Percentiles rank a stretch among this genome's conserved stretches.
phyloP scores from a whole-genome alignment of 2,329 filamentous ascomycete genomes.

The Elsinoe perseae region DNA sequence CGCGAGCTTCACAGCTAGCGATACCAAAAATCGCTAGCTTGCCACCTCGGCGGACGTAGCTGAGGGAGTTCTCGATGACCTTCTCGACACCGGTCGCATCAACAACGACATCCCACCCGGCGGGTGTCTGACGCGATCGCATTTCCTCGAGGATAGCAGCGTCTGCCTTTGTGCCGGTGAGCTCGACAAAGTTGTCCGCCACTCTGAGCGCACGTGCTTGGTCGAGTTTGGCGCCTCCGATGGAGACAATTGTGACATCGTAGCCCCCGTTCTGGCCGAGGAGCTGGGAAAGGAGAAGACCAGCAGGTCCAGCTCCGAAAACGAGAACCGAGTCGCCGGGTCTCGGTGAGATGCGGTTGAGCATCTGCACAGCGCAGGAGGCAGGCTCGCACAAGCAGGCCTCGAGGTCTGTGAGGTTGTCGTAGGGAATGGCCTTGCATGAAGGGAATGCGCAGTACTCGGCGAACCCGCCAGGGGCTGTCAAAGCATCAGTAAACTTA shows the following conservation, averaged over 20 bases:
- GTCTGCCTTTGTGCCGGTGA: conserved; percentile 44
- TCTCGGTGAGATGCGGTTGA: conserved; percentile 61
- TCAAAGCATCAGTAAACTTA: conserved; percentile 16
- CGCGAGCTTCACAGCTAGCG: conserved; percentile 54
- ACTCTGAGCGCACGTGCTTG: conserved; percentile 47
- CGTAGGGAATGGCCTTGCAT: conserved; percentile 55
- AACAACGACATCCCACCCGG: conserved; percentile 66
- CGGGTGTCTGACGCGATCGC: conserved; percentile 53
- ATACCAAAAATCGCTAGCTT: conserved; percentile 67
- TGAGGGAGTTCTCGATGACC: conserved; percentile 62
- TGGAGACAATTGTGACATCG: conserved; percentile 41
- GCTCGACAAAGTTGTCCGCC: conserved; percentile 42
- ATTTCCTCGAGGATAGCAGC: conserved; percentile 53
- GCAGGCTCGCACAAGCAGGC: conserved; percentile 63
- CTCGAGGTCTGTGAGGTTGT: conserved; percentile 59
- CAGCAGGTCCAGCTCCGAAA: conserved; percentile 60
- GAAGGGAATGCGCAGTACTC: conserved; percentile 56
- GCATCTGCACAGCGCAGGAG: conserved; percentile 62
- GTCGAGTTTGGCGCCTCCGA: conserved; percentile 58
- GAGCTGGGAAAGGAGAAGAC: conserved; percentile 56
- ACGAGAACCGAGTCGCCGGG: conserved; percentile 58
- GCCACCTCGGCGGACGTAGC: conserved; percentile 63
- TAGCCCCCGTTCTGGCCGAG: conserved; percentile 59
- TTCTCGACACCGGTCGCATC: conserved; percentile 62
- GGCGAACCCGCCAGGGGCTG: conserved; percentile 62